Evolutionary conservation across 345 rosid species (phyloP), one percentile per base, ranked within the genome.

Genomic region (Raphanus raphanistrum): DNA sequence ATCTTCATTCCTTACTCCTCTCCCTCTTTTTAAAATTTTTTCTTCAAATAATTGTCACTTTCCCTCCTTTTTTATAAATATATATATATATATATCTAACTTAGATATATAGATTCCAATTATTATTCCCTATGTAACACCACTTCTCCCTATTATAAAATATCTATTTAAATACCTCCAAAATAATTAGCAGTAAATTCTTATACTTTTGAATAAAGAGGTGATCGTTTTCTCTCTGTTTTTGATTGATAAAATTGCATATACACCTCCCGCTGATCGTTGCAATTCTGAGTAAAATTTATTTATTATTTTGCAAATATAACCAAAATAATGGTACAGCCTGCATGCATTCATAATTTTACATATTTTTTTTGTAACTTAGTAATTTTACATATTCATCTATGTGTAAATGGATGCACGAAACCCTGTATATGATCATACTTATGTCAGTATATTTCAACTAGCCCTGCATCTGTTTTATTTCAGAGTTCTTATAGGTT

Each of bases 41-140:
- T 41, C 54, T 45, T 45, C 68, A 3, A 72, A 78, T 72, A 31
- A 72, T 78, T 71, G 21, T 28, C 48, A 55, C 72, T 78, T 71
- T 64, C 45, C n/a, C 16, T 64, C 8, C 21, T 7, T 15, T 32
- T 45, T 12, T 12, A 12, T 45, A 45, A 12, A 45, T 45, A n/a
- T 5, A 41, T 8, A 45, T 45, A n/a, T 5, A 41, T 8, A 72
- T 41, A 17, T 32, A 50, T 50, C 55, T 50, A 50, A 50, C 55
- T 50, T n/a, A 13, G 52, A n/a, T 50, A n/a, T 32, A 50, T 55
- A 43, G 33, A 72, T 71, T 58, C 67, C 10, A 29, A 2, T 77
- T 57, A 17, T 8, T 9, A 61, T 76, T 69, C 68, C 17, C 2
- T 9, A 26, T 67, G 11, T 21, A 43, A 57, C 35, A 60, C 80